A percentile compares a stretch with the other conserved stretches of the same genome.
Evolutionary conservation across 306 rosid genomes (phyloP).

Genomic region (Casuarina equisetifolia): DNA sequence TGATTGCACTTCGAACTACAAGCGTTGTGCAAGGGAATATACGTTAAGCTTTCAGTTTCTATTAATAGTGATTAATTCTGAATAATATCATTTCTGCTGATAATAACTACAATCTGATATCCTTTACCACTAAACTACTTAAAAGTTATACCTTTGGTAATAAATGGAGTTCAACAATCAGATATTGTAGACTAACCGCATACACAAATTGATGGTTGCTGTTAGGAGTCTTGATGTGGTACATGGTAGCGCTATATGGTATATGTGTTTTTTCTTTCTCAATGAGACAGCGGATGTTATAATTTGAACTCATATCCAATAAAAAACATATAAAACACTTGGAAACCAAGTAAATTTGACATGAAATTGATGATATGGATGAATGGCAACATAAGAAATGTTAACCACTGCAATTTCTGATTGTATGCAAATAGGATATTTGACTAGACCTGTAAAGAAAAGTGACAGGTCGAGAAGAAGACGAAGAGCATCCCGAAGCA

Average conservation of each 20-base stretch:
- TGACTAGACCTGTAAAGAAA: background rate
- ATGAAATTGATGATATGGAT: background rate
- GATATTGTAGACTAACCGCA: background rate
- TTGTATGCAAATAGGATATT: background rate
- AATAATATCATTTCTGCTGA: background rate
- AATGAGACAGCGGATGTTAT: background rate
- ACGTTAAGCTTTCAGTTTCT: slow-evolving; percentile 18
- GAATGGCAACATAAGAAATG: background rate
- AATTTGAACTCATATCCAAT: background rate
- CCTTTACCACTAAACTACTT: background rate
- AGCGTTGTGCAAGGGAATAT: slow-evolving; percentile 3
- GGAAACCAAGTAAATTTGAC: no score
- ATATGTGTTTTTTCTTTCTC: background rate
- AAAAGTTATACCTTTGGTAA: background rate
- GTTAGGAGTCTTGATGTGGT: background rate
- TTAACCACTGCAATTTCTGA: background rate
- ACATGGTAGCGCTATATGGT: background rate
- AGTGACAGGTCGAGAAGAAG: background rate
- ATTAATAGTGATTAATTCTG: slow-evolving; percentile 7
- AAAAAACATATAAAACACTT: background rate
- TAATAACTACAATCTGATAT: background rate
- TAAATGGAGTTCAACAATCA: background rate
- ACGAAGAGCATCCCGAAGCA: background rate
- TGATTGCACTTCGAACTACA: slow-evolving; percentile 11
- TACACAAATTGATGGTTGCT: background rate